Percentiles rank a stretch among this genome's conserved stretches.
These are phyloP conservation scores for Pistacia atlantica DNA, from an alignment of 345 rosid genomes.

Conservation along the genomic window DNA sequence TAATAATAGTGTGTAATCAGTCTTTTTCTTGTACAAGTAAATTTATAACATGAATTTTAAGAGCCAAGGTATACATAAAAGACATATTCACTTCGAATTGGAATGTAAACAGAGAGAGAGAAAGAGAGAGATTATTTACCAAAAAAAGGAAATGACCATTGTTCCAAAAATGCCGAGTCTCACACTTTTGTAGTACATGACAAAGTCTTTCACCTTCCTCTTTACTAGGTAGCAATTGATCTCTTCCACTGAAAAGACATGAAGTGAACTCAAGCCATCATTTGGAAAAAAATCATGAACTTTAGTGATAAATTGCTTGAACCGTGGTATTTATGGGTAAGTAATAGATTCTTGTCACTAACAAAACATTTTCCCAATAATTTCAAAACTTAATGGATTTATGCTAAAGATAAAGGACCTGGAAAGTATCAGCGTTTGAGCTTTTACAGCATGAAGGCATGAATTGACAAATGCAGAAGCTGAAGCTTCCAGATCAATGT, in stretches of 20 bases:
- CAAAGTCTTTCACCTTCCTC: slow-evolving; percentile 63
- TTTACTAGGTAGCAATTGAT: slow-evolving; percentile 68
- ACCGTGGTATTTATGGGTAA: not conserved
- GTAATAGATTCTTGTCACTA: not conserved
- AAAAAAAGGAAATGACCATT: slow-evolving; percentile 72
- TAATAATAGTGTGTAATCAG: too few species aligned
- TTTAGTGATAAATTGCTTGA: not conserved
- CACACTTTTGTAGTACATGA: slow-evolving; percentile 44
- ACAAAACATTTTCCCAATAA: not conserved
- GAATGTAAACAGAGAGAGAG: not conserved
- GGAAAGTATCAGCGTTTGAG: slow-evolving; percentile 61
- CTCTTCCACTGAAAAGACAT: slow-evolving; percentile 53
- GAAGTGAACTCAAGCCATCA: not conserved
- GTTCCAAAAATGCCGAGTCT: slow-evolving; percentile 50
- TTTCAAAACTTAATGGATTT: not conserved
- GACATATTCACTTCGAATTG: not conserved
- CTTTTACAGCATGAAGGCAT: slow-evolving; percentile 66
- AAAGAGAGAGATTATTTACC: slow-evolving; percentile 44
- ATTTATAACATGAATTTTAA: not conserved
- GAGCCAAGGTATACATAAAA: not conserved
- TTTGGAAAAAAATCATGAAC: not conserved
- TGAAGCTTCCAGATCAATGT: slow-evolving; percentile 76
- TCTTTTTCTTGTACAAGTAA: not conserved
- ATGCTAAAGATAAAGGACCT: slow-evolving; percentile 36
- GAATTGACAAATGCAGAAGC: slow-evolving; percentile 63